A percentile compares a stretch with the other conserved stretches of the same genome.
These are phyloP conservation scores for Pisolithus thermaeus DNA, from an alignment of 1,284 basidiomycete species.

Conservation along the genomic window DNA sequence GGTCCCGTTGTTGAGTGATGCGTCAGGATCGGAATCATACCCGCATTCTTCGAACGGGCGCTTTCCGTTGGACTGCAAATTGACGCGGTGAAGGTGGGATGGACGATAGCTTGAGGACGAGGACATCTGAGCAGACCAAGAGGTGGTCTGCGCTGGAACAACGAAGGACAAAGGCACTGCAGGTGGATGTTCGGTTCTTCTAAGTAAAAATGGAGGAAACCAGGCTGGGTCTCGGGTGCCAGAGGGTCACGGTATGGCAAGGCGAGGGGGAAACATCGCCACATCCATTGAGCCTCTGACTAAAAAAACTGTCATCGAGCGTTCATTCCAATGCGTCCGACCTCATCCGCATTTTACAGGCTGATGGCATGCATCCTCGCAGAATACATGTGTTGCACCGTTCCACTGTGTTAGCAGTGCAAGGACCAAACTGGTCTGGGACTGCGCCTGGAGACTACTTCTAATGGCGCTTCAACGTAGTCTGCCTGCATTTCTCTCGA, in stretches of 20 bases:
- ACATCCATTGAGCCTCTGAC: neutral
- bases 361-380: no score
- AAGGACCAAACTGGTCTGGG: no score
- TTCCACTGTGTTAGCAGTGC: no score
- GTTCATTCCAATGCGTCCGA: neutral
- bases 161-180: neutral
- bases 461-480: no score
- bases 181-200: neutral
- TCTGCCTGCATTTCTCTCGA: no score
- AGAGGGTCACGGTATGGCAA: neutral
- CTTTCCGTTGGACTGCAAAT: constrained; percentile 24
- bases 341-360: neutral
- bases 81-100: constrained; percentile 21
- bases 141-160: neutral
- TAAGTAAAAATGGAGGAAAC: neutral
- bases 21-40: constrained; percentile 27
- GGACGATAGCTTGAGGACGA: constrained; percentile 19
- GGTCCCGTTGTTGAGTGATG: constrained; percentile 22
- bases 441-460: no score
- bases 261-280: neutral
- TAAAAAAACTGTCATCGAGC: neutral
- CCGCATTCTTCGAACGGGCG: constrained; percentile 29
- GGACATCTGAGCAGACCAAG: constrained; percentile 15
- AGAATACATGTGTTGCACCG: no score
- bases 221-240: neutral